Evolutionary conservation across 1,139 yeast species (phyloP).

Genomic region (Candida gigantensis): DNA sequence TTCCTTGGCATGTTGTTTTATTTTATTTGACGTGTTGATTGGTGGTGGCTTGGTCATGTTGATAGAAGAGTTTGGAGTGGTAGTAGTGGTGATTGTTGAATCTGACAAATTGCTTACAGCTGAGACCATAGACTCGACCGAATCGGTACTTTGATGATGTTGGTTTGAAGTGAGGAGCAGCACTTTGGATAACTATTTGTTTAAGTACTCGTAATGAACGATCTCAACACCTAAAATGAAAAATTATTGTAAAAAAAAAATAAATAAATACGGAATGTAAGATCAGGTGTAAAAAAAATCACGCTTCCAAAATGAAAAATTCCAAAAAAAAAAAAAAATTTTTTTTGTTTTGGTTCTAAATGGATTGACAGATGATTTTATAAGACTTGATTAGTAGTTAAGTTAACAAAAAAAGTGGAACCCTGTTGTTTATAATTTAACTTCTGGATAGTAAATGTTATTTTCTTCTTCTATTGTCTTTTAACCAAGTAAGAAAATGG

Average conservation of each 20-base stretch:
- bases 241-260: background rate
- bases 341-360: no score
- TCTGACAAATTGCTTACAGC: conserved; percentile 2
- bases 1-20: conserved; percentile 3
- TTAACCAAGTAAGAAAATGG: no score
- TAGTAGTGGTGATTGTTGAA: conserved; percentile 1
- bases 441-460: no score
- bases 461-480: no score
- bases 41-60: conserved; percentile 7
- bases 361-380: no score
- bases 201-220: background rate
- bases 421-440: no score
- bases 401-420: no score
- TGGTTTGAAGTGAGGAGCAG: background rate
- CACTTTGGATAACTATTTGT: conserved; percentile 2
- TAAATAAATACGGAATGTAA: no score
- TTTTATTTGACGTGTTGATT: conserved; percentile 2
- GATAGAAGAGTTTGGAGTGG: conserved; percentile 6
- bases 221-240: conserved; percentile 1
- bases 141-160: conserved; percentile 4
- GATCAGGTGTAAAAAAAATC: background rate
- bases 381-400: no score
- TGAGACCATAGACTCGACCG: conserved; percentile 9
- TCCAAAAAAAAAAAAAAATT: background rate
- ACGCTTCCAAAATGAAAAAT: background rate